A percentile compares a stretch with the other conserved stretches of the same genome.
phyloP scores from a whole-genome alignment of 139 green algal species.

The Diplosphaera chodatii region DNA sequence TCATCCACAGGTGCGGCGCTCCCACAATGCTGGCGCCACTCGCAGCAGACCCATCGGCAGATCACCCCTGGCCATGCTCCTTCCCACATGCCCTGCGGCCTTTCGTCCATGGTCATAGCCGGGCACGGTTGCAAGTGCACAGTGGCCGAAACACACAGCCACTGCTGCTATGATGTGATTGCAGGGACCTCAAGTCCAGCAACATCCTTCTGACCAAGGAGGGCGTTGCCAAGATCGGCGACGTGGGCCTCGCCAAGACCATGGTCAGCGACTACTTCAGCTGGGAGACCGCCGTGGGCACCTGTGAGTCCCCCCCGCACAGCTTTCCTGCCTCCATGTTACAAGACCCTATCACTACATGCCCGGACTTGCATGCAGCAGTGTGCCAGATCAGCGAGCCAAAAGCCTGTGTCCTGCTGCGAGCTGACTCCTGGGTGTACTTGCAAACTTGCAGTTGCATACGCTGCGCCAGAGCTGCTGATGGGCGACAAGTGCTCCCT shows the following conservation, averaged over 20 bases:
- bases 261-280: not conserved
- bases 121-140: no score
- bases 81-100: no score
- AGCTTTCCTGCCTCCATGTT: no score
- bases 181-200: not conserved
- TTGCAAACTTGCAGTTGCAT: not conserved
- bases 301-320: no score
- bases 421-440: not conserved
- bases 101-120: no score
- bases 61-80: no score
- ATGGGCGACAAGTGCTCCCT: slow-evolving; percentile 16
- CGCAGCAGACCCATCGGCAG: no score
- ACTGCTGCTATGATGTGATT: no score
- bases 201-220: slow-evolving; percentile 23
- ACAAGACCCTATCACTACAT: no score
- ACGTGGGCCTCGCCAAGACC: slow-evolving; percentile 27
- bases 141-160: no score
- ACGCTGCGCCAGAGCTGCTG: slow-evolving; percentile 32
- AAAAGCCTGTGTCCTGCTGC: not conserved
- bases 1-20: slow-evolving; percentile 15
- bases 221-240: slow-evolving; percentile 29
- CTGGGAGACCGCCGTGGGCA: no score
- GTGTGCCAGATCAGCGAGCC: not conserved
- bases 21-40: slow-evolving; percentile 17
- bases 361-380: no score